Percentiles rank a stretch among this genome's conserved stretches.
These are phyloP conservation scores for Zygotorulaspora sp. DNA, from an alignment of 805 yeast species.

Conservation along the genomic window DNA sequence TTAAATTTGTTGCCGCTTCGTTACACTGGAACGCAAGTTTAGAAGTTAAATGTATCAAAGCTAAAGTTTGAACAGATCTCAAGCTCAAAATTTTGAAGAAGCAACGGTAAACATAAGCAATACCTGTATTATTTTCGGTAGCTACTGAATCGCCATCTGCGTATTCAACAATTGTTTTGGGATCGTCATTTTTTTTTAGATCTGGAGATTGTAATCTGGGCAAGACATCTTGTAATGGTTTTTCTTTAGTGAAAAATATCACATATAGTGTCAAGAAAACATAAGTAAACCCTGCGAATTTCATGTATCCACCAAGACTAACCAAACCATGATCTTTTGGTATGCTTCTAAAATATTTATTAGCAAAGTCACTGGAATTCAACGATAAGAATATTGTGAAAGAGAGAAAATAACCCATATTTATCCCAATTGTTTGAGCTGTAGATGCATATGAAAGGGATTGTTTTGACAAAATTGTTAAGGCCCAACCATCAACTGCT, in stretches of 20 bases:
- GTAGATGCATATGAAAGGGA: conserved; percentile 91
- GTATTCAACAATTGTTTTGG: conserved; percentile 14
- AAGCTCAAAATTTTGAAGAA: conserved; percentile 68
- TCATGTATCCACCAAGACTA: conserved; percentile 68
- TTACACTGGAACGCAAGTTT: conserved; percentile 94
- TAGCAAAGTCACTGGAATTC: conserved; percentile 89
- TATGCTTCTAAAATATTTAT: conserved; percentile 62
- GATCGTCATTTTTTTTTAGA: conserved; percentile 18
- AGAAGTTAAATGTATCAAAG: conserved; percentile 68
- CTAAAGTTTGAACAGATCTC: conserved; percentile 67
- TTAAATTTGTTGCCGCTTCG: conserved; percentile 92
- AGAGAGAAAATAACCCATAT: conserved; percentile 85
- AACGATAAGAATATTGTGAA: conserved; percentile 89
- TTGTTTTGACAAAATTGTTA: conserved; percentile 73
- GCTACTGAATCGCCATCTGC: conserved; percentile 33
- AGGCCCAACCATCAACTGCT: conserved; percentile 99
- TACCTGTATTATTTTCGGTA: conserved; percentile 31
- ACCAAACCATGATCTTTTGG: conserved; percentile 66
- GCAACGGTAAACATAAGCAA: conserved; percentile 54
- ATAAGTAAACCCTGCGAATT: conserved; percentile 72
- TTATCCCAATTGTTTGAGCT: conserved; percentile 93
- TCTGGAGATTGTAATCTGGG: conserved; percentile 7
- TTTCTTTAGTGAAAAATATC: conserved; percentile 61
- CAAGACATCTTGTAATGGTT: conserved; percentile 43
- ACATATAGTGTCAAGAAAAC: conserved; percentile 61